Evolutionary conservation across 2,329 filamentous ascomycete species (phyloP).

Genomic region (Diplodia intermedia): DNA sequence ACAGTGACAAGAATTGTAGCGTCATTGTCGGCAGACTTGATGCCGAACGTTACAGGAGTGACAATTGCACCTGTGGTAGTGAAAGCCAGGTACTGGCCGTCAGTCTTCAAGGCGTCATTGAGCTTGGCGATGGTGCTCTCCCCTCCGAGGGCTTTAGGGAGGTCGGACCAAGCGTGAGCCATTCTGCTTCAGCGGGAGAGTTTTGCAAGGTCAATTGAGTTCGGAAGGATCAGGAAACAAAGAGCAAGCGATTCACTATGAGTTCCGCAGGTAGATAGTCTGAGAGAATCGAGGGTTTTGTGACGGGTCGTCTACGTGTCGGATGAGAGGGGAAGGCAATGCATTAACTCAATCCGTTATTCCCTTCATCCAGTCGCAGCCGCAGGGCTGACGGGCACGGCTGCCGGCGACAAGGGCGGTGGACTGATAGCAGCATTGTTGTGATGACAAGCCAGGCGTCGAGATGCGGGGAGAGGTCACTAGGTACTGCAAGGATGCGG

Average conservation of each 20-base stretch:
- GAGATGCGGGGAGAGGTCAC: not conserved
- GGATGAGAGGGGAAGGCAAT: constrained; percentile 18
- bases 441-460: not conserved
- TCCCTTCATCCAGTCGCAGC: not conserved
- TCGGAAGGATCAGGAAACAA: not conserved
- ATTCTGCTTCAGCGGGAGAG: not conserved
- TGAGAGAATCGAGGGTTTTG: not conserved
- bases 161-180: constrained; percentile 41
- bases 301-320: not conserved
- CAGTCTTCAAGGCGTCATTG: constrained; percentile 43
- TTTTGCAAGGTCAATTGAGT: not conserved
- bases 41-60: constrained; percentile 44
- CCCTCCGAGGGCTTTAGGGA: constrained; percentile 43
- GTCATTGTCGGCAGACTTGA: constrained; percentile 46
- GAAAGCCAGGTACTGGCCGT: constrained; percentile 47
- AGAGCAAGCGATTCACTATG: not conserved
- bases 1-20: constrained; percentile 45
- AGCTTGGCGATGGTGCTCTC: constrained; percentile 42
- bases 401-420: not conserved
- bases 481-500: constrained; percentile 11
- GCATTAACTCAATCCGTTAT: constrained; percentile 10
- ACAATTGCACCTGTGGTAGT: constrained; percentile 46
- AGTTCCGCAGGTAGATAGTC: not conserved
- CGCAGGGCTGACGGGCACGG: not conserved
- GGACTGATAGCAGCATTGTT: not conserved